Conservation (phyloP, 2,329 filamentous ascomycete genomes). For the Trichoderma sp. region DNA sequence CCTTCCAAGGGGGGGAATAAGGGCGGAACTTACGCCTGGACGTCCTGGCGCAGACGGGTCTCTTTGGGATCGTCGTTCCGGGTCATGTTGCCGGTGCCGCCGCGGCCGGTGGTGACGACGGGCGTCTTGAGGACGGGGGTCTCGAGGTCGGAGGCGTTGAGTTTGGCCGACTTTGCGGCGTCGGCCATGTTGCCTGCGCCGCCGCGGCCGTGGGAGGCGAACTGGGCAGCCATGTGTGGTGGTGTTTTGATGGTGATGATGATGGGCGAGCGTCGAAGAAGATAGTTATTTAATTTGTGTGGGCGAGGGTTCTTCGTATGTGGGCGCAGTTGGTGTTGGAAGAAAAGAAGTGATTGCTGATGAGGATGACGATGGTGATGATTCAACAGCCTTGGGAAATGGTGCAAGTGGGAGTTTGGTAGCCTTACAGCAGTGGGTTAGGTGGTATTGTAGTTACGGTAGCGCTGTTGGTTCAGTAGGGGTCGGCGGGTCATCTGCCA, state of each 20-base stretch:
- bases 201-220: slow-evolving; percentile 72
- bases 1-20: background rate
- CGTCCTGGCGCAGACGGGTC: slow-evolving; percentile 81
- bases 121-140: slow-evolving; percentile 82
- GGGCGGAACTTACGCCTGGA: slow-evolving; percentile 62
- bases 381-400: slow-evolving; percentile 14
- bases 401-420: slow-evolving; percentile 11
- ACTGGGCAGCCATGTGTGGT: slow-evolving; percentile 40
- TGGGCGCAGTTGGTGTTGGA: no score
- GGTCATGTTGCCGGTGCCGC: slow-evolving; percentile 87
- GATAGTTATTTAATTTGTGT: no score
- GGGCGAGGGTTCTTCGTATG: no score
- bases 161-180: slow-evolving; percentile 52
- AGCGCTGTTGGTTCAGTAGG: background rate
- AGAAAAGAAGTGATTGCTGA: background rate
- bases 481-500: slow-evolving; percentile 22
- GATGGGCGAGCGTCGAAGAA: no score
- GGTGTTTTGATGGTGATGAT: no score
- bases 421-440: slow-evolving; percentile 5
- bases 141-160: slow-evolving; percentile 66
- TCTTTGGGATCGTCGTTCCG: slow-evolving; percentile 69
- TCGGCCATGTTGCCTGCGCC: slow-evolving; percentile 75
- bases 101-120: slow-evolving; percentile 87
- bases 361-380: background rate
- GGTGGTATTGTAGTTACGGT: no score